phyloP scores from a whole-genome alignment of 1,284 basidiomycete species.

The Boletellus dicymbophilus region DNA sequence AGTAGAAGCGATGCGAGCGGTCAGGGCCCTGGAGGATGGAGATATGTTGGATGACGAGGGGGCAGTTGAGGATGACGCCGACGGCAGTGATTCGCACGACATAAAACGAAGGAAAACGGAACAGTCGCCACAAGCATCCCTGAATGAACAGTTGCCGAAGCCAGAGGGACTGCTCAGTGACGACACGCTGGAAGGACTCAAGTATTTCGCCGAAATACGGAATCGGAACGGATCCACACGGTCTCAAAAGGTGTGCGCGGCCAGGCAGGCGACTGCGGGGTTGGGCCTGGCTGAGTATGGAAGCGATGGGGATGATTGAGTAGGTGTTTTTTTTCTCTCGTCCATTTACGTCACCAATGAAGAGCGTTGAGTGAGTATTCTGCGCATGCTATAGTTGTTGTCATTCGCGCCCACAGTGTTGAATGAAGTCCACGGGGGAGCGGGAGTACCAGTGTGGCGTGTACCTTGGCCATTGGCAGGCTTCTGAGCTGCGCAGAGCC shows the following conservation, averaged over 20 bases:
- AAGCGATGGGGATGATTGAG: slow-evolving; percentile 70
- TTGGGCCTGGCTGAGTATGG: slow-evolving; percentile 72
- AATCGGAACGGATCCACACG: slow-evolving; percentile 47
- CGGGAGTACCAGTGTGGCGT: slow-evolving; percentile 15
- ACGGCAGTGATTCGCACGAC: slow-evolving; percentile 36
- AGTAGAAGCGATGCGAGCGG: slow-evolving; percentile 81
- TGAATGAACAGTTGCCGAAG: slow-evolving; percentile 22
- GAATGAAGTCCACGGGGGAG: neutral
- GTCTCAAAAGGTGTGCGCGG: slow-evolving; percentile 3
- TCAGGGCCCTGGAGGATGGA: slow-evolving; percentile 86
- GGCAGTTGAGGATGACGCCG: slow-evolving; percentile 32
- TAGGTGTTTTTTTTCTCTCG: neutral
- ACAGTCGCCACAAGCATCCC: slow-evolving; percentile 4
- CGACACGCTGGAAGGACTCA: slow-evolving; percentile 84
- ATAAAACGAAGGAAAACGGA: slow-evolving; percentile 44
- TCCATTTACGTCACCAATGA: neutral
- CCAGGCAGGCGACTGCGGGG: slow-evolving; percentile 38
- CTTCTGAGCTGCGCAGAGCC: slow-evolving; percentile 14
- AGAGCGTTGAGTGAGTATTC: slow-evolving; percentile 1
- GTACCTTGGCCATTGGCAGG: slow-evolving; percentile 25
- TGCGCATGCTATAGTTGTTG: too few species aligned
- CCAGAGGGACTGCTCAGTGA: slow-evolving; percentile 66
- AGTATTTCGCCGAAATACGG: slow-evolving; percentile 83
- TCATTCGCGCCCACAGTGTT: too few species aligned
- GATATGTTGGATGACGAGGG: slow-evolving; percentile 53